Percentiles rank a stretch among this genome's conserved stretches.
Conservation (phyloP, 805 yeast genomes). For the Candida railenensis region DNA sequence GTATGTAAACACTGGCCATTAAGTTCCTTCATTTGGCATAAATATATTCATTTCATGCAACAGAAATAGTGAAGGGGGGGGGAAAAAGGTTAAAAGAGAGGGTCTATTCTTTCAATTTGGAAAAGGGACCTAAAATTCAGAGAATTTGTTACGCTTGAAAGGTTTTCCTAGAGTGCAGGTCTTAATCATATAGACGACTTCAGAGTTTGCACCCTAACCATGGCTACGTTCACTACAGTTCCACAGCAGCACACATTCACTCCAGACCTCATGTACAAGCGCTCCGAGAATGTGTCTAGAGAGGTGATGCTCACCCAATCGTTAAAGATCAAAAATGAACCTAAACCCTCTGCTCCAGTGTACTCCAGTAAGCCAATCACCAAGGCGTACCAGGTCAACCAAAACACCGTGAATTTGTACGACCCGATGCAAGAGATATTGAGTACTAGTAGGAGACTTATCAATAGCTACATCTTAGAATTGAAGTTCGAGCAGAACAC, state of each 20-base stretch:
- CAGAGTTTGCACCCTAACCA: not conserved
- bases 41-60: not conserved
- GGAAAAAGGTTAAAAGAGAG: not conserved
- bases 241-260: not conserved
- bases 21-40: not conserved
- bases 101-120: not conserved
- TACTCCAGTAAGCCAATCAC: conserved; percentile 10
- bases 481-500: conserved; percentile 10
- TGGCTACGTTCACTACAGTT: not conserved
- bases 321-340: conserved; percentile 14
- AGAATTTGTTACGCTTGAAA: no score
- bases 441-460: conserved; percentile 13
- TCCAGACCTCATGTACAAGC: not conserved
- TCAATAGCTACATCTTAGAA: conserved; percentile 10
- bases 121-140: no score
- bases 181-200: not conserved
- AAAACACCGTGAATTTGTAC: not conserved
- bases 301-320: conserved; percentile 12
- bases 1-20: conserved; percentile 3
- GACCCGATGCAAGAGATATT: conserved; percentile 21
- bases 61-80: not conserved
- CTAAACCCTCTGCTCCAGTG: conserved; percentile 9
- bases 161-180: no score
- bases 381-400: not conserved
- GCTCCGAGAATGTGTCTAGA: conserved; percentile 4